Evolutionary conservation across 2,329 filamentous ascomycete species (phyloP).

Genomic region (Colletotrichum acutatum): DNA sequence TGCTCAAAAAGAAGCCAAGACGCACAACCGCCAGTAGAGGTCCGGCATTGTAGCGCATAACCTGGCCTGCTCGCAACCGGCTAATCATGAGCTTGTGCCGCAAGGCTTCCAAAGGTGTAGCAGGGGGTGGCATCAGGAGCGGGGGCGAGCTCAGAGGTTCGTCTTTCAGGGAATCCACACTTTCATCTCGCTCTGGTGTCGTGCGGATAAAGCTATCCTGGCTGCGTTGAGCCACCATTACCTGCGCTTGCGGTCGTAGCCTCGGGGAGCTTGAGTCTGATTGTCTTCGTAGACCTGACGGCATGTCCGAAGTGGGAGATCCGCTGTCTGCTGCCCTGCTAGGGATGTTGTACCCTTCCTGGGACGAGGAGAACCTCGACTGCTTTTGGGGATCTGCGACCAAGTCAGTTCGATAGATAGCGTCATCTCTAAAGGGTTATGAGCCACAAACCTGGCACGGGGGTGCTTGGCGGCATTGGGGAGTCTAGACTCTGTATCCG

Average conservation of each 20-base stretch:
- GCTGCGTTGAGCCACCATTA: constrained; percentile 54
- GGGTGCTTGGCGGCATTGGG: constrained; percentile 60
- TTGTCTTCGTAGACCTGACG: constrained; percentile 47
- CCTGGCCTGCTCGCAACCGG: constrained; percentile 47
- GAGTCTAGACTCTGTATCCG: constrained; percentile 68
- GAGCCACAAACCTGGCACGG: constrained; percentile 53
- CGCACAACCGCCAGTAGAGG: constrained; percentile 56
- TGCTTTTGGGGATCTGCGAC: constrained; percentile 47
- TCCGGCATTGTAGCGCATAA: constrained; percentile 42
- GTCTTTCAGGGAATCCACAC: constrained; percentile 35
- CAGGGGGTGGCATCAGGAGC: constrained; percentile 62
- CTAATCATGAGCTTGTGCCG: constrained; percentile 48
- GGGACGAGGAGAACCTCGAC: constrained; percentile 40
- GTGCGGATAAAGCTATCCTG: constrained; percentile 48
- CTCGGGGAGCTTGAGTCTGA: constrained; percentile 42
- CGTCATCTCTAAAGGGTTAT: constrained; percentile 9
- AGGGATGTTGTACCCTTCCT: constrained; percentile 43
- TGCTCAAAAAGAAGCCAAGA: constrained; percentile 73
- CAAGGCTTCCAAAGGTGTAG: constrained; percentile 46
- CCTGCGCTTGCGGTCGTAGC: constrained; percentile 38
- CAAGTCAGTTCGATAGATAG: constrained; percentile 32
- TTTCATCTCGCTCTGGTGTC: constrained; percentile 41
- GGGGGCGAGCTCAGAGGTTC: constrained; percentile 46
- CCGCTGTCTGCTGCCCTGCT: constrained; percentile 38
- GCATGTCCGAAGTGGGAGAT: constrained; percentile 41